Conservation (phyloP, 2,329 filamentous ascomycete species). For the Phyllosticta paracitricarpa region DNA sequence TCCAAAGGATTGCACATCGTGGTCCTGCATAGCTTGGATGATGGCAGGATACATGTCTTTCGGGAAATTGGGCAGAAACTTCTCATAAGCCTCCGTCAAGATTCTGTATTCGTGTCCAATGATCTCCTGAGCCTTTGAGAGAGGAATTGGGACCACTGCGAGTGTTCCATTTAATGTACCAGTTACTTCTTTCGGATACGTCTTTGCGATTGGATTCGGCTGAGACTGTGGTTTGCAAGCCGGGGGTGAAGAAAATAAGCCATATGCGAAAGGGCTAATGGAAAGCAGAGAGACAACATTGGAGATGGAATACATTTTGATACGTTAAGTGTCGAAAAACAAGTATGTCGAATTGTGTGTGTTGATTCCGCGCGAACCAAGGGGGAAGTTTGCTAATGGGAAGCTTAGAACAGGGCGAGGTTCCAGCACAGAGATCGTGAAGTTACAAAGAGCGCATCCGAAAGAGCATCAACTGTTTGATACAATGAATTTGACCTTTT, state of each 20-base stretch:
- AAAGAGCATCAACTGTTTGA: no score
- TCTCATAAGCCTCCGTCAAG: slow-evolving; percentile 39
- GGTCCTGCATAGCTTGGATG: slow-evolving; percentile 41
- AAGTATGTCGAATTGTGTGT: neutral
- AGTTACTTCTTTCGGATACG: slow-evolving; percentile 40
- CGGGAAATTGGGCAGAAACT: slow-evolving; percentile 41
- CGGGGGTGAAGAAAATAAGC: neutral
- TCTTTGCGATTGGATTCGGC: slow-evolving; percentile 40
- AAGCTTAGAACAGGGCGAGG: neutral
- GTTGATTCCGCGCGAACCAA: neutral
- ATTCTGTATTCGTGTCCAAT: slow-evolving; percentile 43
- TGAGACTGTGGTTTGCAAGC: slow-evolving; percentile 21
- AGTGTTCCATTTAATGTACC: slow-evolving; percentile 47
- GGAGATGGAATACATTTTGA: neutral
- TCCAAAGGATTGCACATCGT: slow-evolving; percentile 39
- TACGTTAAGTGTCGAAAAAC: neutral
- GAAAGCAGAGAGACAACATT: neutral
- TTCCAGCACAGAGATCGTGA: neutral
- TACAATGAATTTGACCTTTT: no score
- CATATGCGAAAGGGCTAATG: neutral
- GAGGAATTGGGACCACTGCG: slow-evolving; percentile 41
- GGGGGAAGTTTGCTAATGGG: neutral
- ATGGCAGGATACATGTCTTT: slow-evolving; percentile 44
- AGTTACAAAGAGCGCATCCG: no score
- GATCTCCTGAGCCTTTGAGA: slow-evolving; percentile 36